Evolutionary conservation across 345 rosid genomes (phyloP).

Genomic region (Turnera subulata): DNA sequence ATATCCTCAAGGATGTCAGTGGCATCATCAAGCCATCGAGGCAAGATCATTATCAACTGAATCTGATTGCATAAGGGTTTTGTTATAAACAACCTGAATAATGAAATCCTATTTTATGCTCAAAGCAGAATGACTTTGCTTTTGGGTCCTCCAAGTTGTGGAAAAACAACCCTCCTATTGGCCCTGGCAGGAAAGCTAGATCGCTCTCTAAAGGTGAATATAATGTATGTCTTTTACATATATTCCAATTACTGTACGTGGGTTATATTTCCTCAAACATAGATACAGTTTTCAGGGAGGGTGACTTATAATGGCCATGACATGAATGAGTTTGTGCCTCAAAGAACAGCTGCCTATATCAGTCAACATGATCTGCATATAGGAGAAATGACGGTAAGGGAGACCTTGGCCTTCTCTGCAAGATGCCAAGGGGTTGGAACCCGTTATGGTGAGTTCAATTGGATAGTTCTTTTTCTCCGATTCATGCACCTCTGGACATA

Average conservation of each 20-base stretch:
- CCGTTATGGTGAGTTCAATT: conserved; percentile 36
- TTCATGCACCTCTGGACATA: background rate
- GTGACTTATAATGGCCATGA: conserved; percentile 53
- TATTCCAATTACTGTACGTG: background rate
- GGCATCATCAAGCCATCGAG: conserved; percentile 68
- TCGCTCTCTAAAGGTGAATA: conserved; percentile 39
- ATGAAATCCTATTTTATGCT: background rate
- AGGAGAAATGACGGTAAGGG: conserved; percentile 62
- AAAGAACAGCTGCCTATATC: conserved; percentile 58
- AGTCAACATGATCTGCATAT: conserved; percentile 58
- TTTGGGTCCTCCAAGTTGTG: conserved; percentile 75
- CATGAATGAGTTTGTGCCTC: conserved; percentile 53
- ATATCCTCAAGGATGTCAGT: conserved; percentile 57
- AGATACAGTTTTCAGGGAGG: conserved; percentile 51
- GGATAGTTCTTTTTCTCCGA: background rate
- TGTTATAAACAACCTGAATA: background rate
- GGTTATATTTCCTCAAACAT: background rate
- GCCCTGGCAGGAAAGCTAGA: conserved; percentile 74
- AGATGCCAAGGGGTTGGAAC: conserved; percentile 58
- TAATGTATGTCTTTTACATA: background rate
- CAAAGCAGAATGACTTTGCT: conserved; percentile 57
- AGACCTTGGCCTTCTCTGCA: conserved; percentile 70
- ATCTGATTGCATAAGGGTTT: background rate
- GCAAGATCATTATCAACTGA: conserved; percentile 21
- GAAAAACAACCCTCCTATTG: conserved; percentile 63